Conservation (phyloP, 306 rosid genomes). For the Casuarina glauca region DNA sequence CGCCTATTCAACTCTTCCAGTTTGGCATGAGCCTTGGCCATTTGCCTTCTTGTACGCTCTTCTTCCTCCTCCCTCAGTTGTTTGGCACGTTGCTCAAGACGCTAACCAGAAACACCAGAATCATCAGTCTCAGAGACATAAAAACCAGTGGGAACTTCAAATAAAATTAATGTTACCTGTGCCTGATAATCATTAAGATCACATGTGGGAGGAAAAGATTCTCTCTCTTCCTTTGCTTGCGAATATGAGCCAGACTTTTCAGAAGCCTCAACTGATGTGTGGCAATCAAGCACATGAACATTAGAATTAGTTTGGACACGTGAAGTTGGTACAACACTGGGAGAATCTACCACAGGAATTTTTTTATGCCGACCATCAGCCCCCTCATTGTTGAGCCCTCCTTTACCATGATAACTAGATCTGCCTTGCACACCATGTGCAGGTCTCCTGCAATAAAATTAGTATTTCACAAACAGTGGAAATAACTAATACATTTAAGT, state of each 20-base stretch:
- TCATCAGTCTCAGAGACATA: slow-evolving; percentile 28
- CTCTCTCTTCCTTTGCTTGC: slow-evolving; percentile 51
- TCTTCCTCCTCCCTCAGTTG: slow-evolving; percentile 92
- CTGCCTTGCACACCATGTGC: slow-evolving; percentile 59
- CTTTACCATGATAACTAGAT: slow-evolving; percentile 52
- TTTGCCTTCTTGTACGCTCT: slow-evolving; percentile 72
- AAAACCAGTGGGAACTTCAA: slow-evolving; percentile 19
- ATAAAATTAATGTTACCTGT: slow-evolving; percentile 59
- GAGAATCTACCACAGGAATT: slow-evolving; percentile 39
- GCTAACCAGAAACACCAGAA: slow-evolving; percentile 47
- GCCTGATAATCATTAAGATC: slow-evolving; percentile 56
- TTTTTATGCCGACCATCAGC: slow-evolving; percentile 65
- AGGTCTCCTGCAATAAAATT: slow-evolving; percentile 61
- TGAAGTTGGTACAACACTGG: slow-evolving; percentile 38
- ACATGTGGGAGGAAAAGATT: slow-evolving; percentile 39
- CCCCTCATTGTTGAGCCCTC: slow-evolving; percentile 55
- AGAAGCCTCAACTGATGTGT: slow-evolving; percentile 37
- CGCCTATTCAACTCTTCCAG: slow-evolving; percentile 78
- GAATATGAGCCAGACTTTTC: slow-evolving; percentile 45
- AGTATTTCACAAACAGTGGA: slow-evolving; percentile 24
- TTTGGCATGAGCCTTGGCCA: slow-evolving; percentile 74
- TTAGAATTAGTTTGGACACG: slow-evolving; percentile 41
- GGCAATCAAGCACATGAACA: slow-evolving; percentile 54
- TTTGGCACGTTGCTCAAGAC: slow-evolving; percentile 69
- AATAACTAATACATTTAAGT: slow-evolving; percentile 33